These are phyloP conservation scores for Neofusicoccum laricinum DNA, from an alignment of 2,329 filamentous ascomycete species.

Conservation along the genomic window DNA sequence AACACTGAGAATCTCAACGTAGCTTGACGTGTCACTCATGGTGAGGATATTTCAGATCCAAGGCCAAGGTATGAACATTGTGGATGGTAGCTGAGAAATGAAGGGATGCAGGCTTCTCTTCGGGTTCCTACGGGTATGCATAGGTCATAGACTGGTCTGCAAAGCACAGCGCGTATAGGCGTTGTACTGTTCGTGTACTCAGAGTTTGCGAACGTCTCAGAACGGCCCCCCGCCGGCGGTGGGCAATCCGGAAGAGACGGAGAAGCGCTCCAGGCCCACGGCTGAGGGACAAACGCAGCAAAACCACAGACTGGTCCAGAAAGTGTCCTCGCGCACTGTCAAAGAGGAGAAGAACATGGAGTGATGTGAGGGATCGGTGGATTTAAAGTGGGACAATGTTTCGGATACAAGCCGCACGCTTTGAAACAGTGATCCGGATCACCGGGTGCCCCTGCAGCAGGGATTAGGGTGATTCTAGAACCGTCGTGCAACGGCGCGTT, in stretches of 20 bases:
- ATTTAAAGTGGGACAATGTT: slow-evolving; percentile 13
- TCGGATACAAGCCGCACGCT: slow-evolving; percentile 3
- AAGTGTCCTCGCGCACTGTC: not conserved
- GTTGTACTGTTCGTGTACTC: too few relatives aligned
- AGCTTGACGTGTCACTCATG: too few relatives aligned
- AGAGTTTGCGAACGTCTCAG: too few relatives aligned
- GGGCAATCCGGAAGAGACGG: not conserved
- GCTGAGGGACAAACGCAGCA: not conserved
- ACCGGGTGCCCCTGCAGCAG: slow-evolving; percentile 3
- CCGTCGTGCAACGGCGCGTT: not conserved
- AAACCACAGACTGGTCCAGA: not conserved
- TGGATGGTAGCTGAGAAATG: too few relatives aligned
- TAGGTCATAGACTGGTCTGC: too few relatives aligned
- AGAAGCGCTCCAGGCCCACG: not conserved
- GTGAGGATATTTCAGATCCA: too few relatives aligned
- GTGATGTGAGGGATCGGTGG: not conserved
- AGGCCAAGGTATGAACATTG: too few relatives aligned
- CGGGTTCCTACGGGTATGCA: too few relatives aligned
- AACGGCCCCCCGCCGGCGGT: not conserved
- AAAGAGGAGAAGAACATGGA: not conserved
- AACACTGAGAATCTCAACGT: too few relatives aligned
- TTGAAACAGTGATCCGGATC: slow-evolving; percentile 2
- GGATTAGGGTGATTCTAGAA: slow-evolving; percentile 4
- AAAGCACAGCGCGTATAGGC: too few relatives aligned
- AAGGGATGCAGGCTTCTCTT: too few relatives aligned